Evolutionary conservation across 441 rosid genomes (phyloP).

Genomic region (Raphanus hybrid): DNA sequence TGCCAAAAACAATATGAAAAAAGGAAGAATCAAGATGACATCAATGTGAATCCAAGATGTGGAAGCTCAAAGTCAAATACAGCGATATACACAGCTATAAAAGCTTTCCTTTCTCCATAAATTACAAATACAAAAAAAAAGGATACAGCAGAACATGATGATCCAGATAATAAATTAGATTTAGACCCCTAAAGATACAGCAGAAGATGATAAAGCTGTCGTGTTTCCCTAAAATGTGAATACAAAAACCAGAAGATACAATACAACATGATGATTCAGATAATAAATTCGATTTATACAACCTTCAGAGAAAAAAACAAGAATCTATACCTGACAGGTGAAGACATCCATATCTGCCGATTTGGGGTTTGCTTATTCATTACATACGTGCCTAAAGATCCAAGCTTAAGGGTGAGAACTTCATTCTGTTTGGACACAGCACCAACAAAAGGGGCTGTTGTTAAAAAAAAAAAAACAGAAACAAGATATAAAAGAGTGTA

Average conservation of each 20-base stretch:
- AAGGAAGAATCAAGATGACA: neutral
- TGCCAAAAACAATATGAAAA: slow-evolving; percentile 11
- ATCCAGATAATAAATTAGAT: neutral
- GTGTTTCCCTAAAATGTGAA: too few relatives aligned
- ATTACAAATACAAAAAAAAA: neutral
- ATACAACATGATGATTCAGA: slow-evolving; percentile 3
- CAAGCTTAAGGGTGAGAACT: slow-evolving; percentile 44
- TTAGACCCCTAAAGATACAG: slow-evolving; percentile 16
- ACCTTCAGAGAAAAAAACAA: neutral
- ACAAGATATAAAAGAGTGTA: neutral
- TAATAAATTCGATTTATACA: neutral
- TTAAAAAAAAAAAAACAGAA: neutral
- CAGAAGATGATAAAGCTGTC: too few relatives aligned
- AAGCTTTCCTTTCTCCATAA: neutral
- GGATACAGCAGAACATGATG: slow-evolving; percentile 7
- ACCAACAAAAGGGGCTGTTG: neutral
- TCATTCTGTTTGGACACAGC: slow-evolving; percentile 37
- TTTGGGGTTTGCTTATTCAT: slow-evolving; percentile 42
- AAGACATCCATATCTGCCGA: slow-evolving; percentile 48
- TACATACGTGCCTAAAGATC: slow-evolving; percentile 46
- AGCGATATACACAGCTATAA: neutral
- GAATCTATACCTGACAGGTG: slow-evolving; percentile 36
- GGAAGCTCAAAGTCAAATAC: slow-evolving; percentile 21
- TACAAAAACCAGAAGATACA: neutral
- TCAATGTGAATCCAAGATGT: slow-evolving; percentile 12